Conservation (phyloP, 768 basidiomycete species). For the Porpolomopsis calyptriformis region DNA sequence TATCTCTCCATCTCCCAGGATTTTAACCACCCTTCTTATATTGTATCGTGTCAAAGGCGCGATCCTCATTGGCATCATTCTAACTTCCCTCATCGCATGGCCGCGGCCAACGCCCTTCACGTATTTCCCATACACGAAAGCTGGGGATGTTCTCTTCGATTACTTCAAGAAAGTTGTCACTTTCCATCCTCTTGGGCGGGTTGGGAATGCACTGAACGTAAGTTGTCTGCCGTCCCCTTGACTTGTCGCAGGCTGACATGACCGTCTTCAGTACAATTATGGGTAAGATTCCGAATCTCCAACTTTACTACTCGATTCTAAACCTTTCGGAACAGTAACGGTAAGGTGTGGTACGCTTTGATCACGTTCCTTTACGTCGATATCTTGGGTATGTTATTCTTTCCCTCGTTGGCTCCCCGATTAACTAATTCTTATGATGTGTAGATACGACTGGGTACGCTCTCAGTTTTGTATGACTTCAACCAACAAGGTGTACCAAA, state of each 20-base stretch:
- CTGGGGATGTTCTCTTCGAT: constrained; percentile 64
- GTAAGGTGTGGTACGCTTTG: constrained; percentile 78
- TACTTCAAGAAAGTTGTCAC: constrained; percentile 81
- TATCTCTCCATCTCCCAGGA: constrained; percentile 30
- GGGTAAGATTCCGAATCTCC: constrained; percentile 17
- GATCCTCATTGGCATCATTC: constrained; percentile 72
- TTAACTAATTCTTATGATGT: constrained; percentile 2
- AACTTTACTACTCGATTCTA: constrained; percentile 8
- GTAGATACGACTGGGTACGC: constrained; percentile 40
- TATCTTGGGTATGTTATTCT: constrained; percentile 53
- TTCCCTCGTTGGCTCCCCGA: neutral
- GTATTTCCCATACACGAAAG: constrained; percentile 61
- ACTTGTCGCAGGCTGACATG: too few relatives aligned
- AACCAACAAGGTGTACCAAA: neutral
- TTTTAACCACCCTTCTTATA: constrained; percentile 72
- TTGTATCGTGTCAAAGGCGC: constrained; percentile 78
- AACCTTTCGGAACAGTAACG: constrained; percentile 34
- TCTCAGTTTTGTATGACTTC: too few relatives aligned
- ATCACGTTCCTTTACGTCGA: constrained; percentile 87
- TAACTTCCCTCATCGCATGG: constrained; percentile 83
- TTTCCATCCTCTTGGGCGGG: constrained; percentile 50
- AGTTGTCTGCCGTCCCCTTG: constrained; percentile 15
- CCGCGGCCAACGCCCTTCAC: constrained; percentile 74
- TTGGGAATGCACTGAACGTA: constrained; percentile 63
- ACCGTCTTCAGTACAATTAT: too few relatives aligned